These are phyloP conservation scores for Debaryomyces psychrophilus DNA, from an alignment of 1,139 yeast genomes.

Conservation along the genomic window DNA sequence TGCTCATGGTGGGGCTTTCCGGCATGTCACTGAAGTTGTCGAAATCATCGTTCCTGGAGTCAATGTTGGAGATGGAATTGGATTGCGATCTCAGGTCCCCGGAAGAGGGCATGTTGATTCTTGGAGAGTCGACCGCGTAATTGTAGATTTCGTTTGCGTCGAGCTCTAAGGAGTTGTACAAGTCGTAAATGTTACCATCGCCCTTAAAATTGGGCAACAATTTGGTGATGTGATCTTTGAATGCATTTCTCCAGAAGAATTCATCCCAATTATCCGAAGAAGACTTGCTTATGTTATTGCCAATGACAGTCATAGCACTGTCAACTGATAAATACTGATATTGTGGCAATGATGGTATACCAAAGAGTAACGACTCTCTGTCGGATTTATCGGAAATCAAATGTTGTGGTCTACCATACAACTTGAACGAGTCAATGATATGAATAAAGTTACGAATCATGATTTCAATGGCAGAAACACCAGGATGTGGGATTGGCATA, in stretches of 20 bases:
- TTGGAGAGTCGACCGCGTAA: constrained; percentile 19
- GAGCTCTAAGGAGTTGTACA: constrained; percentile 33
- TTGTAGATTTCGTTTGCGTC: constrained; percentile 21
- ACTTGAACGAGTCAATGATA: constrained; percentile 53
- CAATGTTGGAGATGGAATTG: constrained; percentile 7
- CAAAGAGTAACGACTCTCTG: constrained; percentile 52
- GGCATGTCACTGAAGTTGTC: constrained; percentile 21
- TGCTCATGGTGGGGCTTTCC: constrained; percentile 10
- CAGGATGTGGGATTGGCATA: constrained; percentile 59
- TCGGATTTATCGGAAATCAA: constrained; percentile 51
- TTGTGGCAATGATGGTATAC: constrained; percentile 59
- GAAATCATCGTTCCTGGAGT: constrained; percentile 14
- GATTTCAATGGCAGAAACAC: constrained; percentile 58
- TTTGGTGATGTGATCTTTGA: constrained; percentile 31
- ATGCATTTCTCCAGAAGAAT: constrained; percentile 42
- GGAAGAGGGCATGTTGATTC: constrained; percentile 16
- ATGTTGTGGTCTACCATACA: constrained; percentile 58
- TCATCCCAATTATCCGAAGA: constrained; percentile 39
- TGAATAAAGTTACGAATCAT: constrained; percentile 59
- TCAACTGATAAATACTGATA: constrained; percentile 50
- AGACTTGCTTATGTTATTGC: constrained; percentile 32
- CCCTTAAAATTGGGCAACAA: constrained; percentile 27
- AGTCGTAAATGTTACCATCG: constrained; percentile 34
- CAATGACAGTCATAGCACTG: constrained; percentile 40
- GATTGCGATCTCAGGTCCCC: constrained; percentile 3